phyloP scores from a whole-genome alignment of 1,284 basidiomycete genomes.

The Ustilago esculenta region DNA sequence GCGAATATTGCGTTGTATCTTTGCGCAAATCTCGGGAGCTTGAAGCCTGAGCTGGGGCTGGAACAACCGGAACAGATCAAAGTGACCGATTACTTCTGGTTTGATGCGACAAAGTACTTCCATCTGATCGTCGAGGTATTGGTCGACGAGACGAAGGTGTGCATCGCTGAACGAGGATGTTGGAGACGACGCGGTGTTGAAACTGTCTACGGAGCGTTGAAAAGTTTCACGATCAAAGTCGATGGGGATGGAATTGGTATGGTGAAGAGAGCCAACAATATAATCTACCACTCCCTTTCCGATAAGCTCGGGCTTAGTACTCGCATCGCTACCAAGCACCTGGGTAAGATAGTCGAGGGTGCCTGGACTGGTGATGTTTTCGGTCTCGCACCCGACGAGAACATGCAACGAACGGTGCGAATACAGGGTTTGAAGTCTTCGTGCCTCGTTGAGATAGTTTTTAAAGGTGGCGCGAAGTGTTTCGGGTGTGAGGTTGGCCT shows the following conservation, averaged over 20 bases:
- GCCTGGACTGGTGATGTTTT: conserved; percentile 80
- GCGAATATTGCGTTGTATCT: conserved; percentile 79
- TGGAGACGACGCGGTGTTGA: conserved; percentile 54
- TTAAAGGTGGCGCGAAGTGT: conserved; percentile 74
- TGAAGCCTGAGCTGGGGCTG: conserved; percentile 73
- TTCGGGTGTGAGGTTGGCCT: conserved; percentile 69
- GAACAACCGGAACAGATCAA: conserved; percentile 73
- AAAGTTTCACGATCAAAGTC: conserved; percentile 86
- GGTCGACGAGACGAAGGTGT: conserved; percentile 30
- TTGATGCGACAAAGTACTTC: conserved; percentile 71
- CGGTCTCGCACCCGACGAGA: conserved; percentile 91
- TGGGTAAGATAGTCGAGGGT: conserved; percentile 70
- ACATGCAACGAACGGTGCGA: conserved; percentile 72
- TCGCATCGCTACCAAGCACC: conserved; percentile 69
- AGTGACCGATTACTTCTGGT: conserved; percentile 91
- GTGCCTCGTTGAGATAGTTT: conserved; percentile 79
- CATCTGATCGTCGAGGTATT: conserved; percentile 60
- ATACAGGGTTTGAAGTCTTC: conserved; percentile 73
- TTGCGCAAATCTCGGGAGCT: conserved; percentile 71
- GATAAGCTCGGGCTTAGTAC: conserved; percentile 17
- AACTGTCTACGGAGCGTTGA: conserved; percentile 72
- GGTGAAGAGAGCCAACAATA: conserved; percentile 92
- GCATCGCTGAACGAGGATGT: conserved; percentile 1
- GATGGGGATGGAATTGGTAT: conserved; percentile 86
- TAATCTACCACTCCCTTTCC: conserved; percentile 75